phyloP scores from a whole-genome alignment of 768 basidiomycete genomes.

The Serendipita sp. region DNA sequence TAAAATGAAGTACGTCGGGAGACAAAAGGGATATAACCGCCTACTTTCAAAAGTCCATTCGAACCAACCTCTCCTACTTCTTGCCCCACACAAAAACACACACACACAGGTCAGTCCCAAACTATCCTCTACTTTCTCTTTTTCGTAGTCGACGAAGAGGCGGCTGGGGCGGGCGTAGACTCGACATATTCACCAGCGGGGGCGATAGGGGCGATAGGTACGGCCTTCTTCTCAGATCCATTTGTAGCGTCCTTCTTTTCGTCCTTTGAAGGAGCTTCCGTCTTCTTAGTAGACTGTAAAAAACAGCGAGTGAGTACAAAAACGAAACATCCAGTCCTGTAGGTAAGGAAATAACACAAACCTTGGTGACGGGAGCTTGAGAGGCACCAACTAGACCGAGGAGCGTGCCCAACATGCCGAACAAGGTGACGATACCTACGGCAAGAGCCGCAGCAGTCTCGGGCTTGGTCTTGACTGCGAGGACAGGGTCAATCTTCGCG shows the following conservation, averaged over 20 bases:
- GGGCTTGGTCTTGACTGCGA: conserved; percentile 76
- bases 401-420: conserved; percentile 70
- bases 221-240: conserved; percentile 23
- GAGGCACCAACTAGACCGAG: conserved; percentile 57
- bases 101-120: background rate
- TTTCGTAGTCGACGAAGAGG: conserved; percentile 25
- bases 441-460: conserved; percentile 68
- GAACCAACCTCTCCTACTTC: too few relatives aligned
- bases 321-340: background rate
- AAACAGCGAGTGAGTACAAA: conserved; percentile 4
- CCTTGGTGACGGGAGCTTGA: conserved; percentile 47
- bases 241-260: conserved; percentile 31
- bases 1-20: too few relatives aligned
- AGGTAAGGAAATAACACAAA: conserved; percentile 28
- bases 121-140: conserved; percentile 44
- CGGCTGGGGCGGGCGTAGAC: conserved; percentile 32
- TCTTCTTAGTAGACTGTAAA: conserved; percentile 55
- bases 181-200: conserved; percentile 60
- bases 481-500: conserved; percentile 55
- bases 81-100: too few relatives aligned
- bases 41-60: too few relatives aligned
- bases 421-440: conserved; percentile 57
- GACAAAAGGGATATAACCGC: too few relatives aligned
- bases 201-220: conserved; percentile 42
- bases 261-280: conserved; percentile 44